A percentile compares a stretch with the other conserved stretches of the same genome.
Evolutionary conservation across 768 basidiomycete genomes (phyloP).

Genomic region (Gelatoporia subvermispora): DNA sequence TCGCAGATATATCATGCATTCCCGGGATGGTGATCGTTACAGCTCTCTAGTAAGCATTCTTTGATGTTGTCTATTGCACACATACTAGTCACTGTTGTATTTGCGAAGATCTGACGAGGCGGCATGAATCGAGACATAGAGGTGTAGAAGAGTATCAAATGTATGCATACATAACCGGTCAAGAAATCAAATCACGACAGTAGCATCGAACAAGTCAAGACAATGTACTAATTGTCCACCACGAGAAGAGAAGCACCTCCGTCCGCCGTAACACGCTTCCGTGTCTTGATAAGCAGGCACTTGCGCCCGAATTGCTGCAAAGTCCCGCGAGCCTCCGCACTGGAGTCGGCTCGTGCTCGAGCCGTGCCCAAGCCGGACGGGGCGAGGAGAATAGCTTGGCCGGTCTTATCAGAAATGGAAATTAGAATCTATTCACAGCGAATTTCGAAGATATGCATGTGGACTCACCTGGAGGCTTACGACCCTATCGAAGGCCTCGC

Average conservation of each 20-base stretch:
- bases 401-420: conserved; percentile 42
- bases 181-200: background rate
- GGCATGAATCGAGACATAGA: too few relatives aligned
- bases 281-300: conserved; percentile 13
- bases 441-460: background rate
- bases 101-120: too few relatives aligned
- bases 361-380: conserved; percentile 41
- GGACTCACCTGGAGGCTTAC: conserved; percentile 54
- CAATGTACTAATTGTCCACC: background rate
- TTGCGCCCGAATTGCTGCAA: conserved; percentile 17
- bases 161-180: too few relatives aligned
- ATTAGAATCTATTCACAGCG: background rate
- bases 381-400: conserved; percentile 64
- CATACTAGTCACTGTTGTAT: too few relatives aligned
- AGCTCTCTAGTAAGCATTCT: too few relatives aligned
- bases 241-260: conserved; percentile 16
- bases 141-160: too few relatives aligned
- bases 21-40: too few relatives aligned
- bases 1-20: too few relatives aligned
- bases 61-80: too few relatives aligned
- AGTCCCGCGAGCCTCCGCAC: background rate
- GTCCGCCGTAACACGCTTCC: conserved; percentile 12
- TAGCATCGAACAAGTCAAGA: background rate
- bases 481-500: conserved; percentile 61
- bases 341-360: background rate